Conservation (phyloP, 306 rosid genomes). For the Sicyos edulis region DNA sequence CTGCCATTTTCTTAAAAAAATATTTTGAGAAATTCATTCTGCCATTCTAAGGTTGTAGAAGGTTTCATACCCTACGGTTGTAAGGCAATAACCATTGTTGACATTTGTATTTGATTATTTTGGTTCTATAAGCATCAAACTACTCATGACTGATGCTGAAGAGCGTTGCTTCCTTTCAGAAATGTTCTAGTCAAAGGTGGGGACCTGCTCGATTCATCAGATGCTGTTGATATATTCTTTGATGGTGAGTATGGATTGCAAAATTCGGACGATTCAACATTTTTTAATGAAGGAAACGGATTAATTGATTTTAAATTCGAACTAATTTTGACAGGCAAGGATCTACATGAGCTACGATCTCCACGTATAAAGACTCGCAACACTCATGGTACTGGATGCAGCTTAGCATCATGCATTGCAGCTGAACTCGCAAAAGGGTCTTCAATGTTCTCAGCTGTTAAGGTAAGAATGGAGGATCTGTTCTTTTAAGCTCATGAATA, state of each 20-base stretch:
- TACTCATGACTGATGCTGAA: not conserved
- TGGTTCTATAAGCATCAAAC: constrained; percentile 1
- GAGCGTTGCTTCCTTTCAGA: constrained; percentile 40
- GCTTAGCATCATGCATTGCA: constrained; percentile 88
- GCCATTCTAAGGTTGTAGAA: not conserved
- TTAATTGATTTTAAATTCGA: not conserved
- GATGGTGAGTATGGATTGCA: constrained; percentile 47
- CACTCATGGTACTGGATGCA: constrained; percentile 94
- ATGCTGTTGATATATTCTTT: constrained; percentile 76
- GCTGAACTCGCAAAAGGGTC: constrained; percentile 94
- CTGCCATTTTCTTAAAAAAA: no score
- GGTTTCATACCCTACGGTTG: not conserved
- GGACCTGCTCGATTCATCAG: constrained; percentile 72
- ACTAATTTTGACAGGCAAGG: constrained; percentile 54
- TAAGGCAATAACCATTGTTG: not conserved
- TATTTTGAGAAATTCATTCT: no score
- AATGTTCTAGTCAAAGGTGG: constrained; percentile 96
- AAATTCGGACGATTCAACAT: constrained; percentile 14
- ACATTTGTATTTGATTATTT: not conserved
- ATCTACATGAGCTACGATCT: constrained; percentile 55
- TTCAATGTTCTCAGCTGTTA: constrained; percentile 64
- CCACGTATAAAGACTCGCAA: constrained; percentile 61
- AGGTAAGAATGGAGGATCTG: constrained; percentile 36
- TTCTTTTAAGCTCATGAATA: constrained; percentile 6
- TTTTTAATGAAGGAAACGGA: not conserved